These are phyloP conservation scores for Zygnema cylindricum DNA, from an alignment of 139 green algal species.

Conservation along the genomic window DNA sequence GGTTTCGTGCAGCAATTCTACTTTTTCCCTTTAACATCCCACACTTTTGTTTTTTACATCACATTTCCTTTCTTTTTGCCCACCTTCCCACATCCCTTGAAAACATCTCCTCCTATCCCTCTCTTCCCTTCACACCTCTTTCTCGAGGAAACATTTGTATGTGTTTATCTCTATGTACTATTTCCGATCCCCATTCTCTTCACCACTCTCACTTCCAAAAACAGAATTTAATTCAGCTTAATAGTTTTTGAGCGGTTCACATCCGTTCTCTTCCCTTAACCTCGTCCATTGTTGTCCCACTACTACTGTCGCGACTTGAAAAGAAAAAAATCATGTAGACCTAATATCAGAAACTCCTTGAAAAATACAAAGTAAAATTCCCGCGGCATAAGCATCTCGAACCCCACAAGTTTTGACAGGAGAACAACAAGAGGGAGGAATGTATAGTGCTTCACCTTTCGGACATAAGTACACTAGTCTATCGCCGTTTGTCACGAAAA, in stretches of 20 bases:
- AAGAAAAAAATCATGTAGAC: slow-evolving; percentile 16
- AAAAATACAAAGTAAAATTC: slow-evolving; percentile 43
- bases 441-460: slow-evolving; percentile 8
- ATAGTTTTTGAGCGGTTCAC: slow-evolving; percentile 3
- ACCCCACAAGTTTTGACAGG: slow-evolving; percentile 90
- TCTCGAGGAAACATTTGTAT: background rate
- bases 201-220: slow-evolving; percentile 1
- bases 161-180: background rate
- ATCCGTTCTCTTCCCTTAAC: slow-evolving; percentile 36
- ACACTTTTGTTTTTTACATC: too few species aligned
- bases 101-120: background rate
- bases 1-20: too few species aligned
- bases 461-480: slow-evolving; percentile 62
- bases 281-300: slow-evolving; percentile 48
- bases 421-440: slow-evolving; percentile 25
- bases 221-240: slow-evolving; percentile 7
- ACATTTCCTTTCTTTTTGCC: too few species aligned
- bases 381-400: slow-evolving; percentile 82
- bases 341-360: slow-evolving; percentile 16
- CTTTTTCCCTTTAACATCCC: too few species aligned
- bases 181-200: background rate
- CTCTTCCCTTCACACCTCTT: too few species aligned
- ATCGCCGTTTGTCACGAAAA: slow-evolving; percentile 85
- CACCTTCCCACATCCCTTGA: too few species aligned
- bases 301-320: slow-evolving; percentile 43